Base-by-base conservation (phyloP, 2,329 filamentous ascomycete genomes). In the Tolypocladium inflatum region DNA sequence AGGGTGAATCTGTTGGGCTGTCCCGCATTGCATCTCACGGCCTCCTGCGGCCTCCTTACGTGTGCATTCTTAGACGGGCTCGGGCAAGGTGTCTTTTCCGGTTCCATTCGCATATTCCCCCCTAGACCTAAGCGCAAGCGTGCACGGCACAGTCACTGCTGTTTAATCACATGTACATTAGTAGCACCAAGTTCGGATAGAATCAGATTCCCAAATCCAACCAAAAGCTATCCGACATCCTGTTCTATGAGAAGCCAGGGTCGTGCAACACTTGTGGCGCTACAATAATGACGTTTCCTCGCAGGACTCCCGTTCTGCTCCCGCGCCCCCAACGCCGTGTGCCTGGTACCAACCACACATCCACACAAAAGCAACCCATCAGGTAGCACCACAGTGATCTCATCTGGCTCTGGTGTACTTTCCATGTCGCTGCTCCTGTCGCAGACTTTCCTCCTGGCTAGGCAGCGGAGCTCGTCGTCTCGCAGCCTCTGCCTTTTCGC, bases 401-500 rank as follows among this genome's bases (percentile, higher is more conserved):
- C n/a, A 15, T 13, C 65, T 78, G 33, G 76, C 69, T 55, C 80
- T 72, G 19, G 82, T 86, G 65, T 84, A 87, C 62, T 85, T 79
- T 4, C 84, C 84, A 57, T 78, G 77, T 58, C 81, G 81, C 77
- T 93, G 90, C 72, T 93, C 89, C 71, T 87, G 84, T 64, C 86
- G 83, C 64, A 95, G 73, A 64, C 89, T 92, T 69, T 94, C 91
- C 68, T 89, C 85, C 73, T 95, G 91, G 68, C 89, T 92, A 0
- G 91, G 91, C 50, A 96, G 73, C 10, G 89, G 90, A 7, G 82
- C 89, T 60, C 88, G 80, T 21, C 84, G 74, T 6, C 73, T 69
- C 39, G 66, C 71, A 26, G 66, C 69, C 15, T 70, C 73, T 65
- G 70, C 65, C 58, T 72, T 67, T 59, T 71, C 68, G 55, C 59